A percentile compares a stretch with the other conserved stretches of the same genome.
Evolutionary conservation across 768 basidiomycete species (phyloP).

Genomic region (Hydnomerulius pinastri): DNA sequence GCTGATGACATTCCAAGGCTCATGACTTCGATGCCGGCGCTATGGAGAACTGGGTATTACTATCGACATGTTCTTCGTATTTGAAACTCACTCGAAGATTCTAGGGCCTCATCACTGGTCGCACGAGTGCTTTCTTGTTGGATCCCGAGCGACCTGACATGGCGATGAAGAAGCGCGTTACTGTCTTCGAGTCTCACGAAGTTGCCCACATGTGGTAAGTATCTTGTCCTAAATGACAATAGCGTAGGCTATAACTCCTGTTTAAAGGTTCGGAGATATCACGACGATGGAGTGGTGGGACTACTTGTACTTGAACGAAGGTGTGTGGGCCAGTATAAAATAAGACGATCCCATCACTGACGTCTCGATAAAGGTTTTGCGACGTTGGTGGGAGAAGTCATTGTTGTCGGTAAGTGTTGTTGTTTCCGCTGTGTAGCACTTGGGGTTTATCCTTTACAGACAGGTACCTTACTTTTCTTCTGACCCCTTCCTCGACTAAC

Average conservation of each 20-base stretch:
- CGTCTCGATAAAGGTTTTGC: slow-evolving; percentile 62
- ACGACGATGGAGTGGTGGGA: slow-evolving; percentile 96
- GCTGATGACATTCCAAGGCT: slow-evolving; percentile 54
- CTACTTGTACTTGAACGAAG: slow-evolving; percentile 81
- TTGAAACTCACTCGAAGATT: slow-evolving; percentile 3
- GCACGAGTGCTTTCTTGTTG: slow-evolving; percentile 78
- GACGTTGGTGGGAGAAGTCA: slow-evolving; percentile 88
- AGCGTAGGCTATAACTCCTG: slow-evolving; percentile 11
- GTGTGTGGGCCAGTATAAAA: slow-evolving; percentile 33
- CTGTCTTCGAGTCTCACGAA: slow-evolving; percentile 81
- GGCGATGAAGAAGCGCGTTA: slow-evolving; percentile 76
- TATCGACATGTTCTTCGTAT: background rate
- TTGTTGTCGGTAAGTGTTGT: slow-evolving; percentile 62
- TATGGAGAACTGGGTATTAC: slow-evolving; percentile 85
- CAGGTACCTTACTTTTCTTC: slow-evolving; percentile 41
- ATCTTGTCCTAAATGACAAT: background rate
- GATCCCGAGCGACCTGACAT: slow-evolving; percentile 77
- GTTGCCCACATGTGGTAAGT: slow-evolving; percentile 79
- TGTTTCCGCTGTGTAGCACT: background rate
- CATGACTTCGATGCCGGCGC: slow-evolving; percentile 89
- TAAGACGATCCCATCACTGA: slow-evolving; percentile 1
- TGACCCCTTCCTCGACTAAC: background rate
- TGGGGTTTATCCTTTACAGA: slow-evolving; percentile 38
- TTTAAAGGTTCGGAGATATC: slow-evolving; percentile 80
- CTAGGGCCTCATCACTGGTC: slow-evolving; percentile 83